phyloP scores from a whole-genome alignment of 495 filamentous ascomycete genomes.

The Bathelium albidoporum region DNA sequence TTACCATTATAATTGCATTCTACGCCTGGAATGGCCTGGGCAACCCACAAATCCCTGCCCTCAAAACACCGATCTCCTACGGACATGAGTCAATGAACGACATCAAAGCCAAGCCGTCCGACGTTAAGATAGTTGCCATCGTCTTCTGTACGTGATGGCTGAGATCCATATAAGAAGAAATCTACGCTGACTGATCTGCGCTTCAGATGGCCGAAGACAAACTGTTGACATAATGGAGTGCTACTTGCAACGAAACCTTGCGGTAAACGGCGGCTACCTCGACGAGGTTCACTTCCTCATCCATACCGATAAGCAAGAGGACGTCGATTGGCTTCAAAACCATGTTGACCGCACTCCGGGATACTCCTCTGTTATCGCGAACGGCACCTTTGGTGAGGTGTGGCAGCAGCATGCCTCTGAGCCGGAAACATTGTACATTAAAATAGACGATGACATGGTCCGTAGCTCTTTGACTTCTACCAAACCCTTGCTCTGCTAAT shows the following conservation, averaged over 20 bases:
- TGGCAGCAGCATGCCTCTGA: constrained; percentile 24
- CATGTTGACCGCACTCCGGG: constrained; percentile 21
- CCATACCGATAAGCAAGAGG: constrained; percentile 37
- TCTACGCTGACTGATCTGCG: neutral
- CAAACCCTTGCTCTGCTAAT: neutral
- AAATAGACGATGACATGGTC: constrained; percentile 47
- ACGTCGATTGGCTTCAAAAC: constrained; percentile 38
- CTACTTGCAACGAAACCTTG: constrained; percentile 35
- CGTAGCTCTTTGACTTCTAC: neutral
- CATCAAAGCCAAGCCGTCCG: neutral
- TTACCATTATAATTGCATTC: neutral
- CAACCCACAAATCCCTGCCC: neutral
- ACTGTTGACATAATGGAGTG: constrained; percentile 6
- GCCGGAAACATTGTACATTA: constrained; percentile 34
- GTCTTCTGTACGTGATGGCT: neutral
- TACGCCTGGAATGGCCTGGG: neutral
- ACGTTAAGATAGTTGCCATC: neutral
- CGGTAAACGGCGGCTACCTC: constrained; percentile 41
- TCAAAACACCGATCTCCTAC: neutral
- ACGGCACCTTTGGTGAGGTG: constrained; percentile 18
- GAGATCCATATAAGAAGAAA: neutral
- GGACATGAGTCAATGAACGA: neutral
- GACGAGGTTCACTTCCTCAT: constrained; percentile 45
- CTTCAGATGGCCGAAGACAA: neutral
- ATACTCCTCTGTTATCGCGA: constrained; percentile 22